Conservation (phyloP, 2,329 filamentous ascomycete species). For the Fusarium sulawesiense region DNA sequence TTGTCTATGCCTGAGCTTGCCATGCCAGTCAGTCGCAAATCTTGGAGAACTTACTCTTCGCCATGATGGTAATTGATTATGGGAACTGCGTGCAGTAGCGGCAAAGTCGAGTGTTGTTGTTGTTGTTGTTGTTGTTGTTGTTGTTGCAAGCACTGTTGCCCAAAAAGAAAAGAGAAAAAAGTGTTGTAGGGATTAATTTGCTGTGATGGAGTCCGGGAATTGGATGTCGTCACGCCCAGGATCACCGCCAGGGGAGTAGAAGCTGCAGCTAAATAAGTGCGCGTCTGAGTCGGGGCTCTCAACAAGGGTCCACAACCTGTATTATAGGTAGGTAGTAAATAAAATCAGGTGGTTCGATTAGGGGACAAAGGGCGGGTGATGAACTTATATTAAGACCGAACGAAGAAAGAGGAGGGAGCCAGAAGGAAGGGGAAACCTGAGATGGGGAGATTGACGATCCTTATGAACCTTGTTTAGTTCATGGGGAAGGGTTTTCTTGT, state of each 20-base stretch:
- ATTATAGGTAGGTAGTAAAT: not conserved
- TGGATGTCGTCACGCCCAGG: slow-evolving; percentile 39
- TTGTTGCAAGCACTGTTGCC: slow-evolving; percentile 8
- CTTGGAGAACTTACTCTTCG: slow-evolving; percentile 38
- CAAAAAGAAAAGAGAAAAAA: not conserved
- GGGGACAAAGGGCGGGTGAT: not conserved
- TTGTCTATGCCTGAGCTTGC: not conserved
- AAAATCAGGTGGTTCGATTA: not conserved
- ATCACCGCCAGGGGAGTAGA: slow-evolving; percentile 24
- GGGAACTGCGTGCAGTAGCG: not conserved
- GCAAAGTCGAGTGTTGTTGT: not conserved
- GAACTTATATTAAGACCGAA: not conserved
- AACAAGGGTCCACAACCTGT: slow-evolving; percentile 2
- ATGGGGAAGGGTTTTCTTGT: slow-evolving; percentile 29
- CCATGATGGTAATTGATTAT: slow-evolving; percentile 29
- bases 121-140: not conserved
- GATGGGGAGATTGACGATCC: slow-evolving; percentile 28
- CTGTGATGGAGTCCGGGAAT: slow-evolving; percentile 3
- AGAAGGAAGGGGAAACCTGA: not conserved
- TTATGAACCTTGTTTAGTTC: slow-evolving; percentile 28
- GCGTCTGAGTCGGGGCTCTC: not conserved
- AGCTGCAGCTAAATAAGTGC: slow-evolving; percentile 24
- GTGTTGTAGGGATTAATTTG: slow-evolving; percentile 21
- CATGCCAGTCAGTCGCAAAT: not conserved
- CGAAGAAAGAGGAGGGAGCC: slow-evolving; percentile 4